Evolutionary conservation across 2,329 filamentous ascomycete genomes (phyloP).

Genomic region (Aspergillus pseudoterreus): DNA sequence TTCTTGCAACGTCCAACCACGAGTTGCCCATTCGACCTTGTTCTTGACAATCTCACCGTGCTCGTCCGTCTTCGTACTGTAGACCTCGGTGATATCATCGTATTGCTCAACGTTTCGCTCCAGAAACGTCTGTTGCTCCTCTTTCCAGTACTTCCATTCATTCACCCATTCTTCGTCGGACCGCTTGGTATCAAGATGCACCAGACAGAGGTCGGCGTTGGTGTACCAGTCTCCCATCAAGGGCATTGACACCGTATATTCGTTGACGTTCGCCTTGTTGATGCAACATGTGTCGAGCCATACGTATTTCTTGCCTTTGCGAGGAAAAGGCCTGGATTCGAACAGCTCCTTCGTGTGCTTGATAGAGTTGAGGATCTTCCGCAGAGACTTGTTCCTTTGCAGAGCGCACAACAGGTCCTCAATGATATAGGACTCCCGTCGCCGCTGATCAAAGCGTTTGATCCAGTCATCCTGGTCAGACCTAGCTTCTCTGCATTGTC

Average conservation of each 20-base stretch:
- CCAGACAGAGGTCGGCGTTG: conserved; percentile 17
- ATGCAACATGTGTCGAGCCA: conserved; percentile 26
- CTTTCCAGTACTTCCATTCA: conserved; percentile 5
- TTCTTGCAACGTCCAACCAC: conserved; percentile 22
- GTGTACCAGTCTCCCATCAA: conserved; percentile 22
- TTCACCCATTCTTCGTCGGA: conserved; percentile 5
- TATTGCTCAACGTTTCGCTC: neutral
- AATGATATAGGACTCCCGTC: conserved; percentile 4
- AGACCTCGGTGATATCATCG: no score
- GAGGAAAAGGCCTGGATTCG: conserved; percentile 3
- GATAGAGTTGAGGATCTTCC: conserved; percentile 7
- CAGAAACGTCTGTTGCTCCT: neutral
- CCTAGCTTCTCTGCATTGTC: neutral
- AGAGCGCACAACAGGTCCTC: conserved; percentile 5
- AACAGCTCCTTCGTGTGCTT: conserved; percentile 9
- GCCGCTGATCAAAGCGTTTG: neutral
- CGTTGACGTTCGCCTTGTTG: conserved; percentile 16
- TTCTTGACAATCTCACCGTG: neutral
- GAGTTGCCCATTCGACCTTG: conserved; percentile 16
- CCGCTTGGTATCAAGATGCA: conserved; percentile 13
- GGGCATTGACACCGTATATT: conserved; percentile 18
- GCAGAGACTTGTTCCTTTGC: conserved; percentile 7
- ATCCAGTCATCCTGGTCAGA: no score
- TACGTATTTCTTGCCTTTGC: conserved; percentile 13
- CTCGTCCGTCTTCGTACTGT: no score